Percentiles rank a stretch among this genome's conserved stretches.
Evolutionary conservation across 805 yeast genomes (phyloP).

Genomic region (Suhomyces sp.): DNA sequence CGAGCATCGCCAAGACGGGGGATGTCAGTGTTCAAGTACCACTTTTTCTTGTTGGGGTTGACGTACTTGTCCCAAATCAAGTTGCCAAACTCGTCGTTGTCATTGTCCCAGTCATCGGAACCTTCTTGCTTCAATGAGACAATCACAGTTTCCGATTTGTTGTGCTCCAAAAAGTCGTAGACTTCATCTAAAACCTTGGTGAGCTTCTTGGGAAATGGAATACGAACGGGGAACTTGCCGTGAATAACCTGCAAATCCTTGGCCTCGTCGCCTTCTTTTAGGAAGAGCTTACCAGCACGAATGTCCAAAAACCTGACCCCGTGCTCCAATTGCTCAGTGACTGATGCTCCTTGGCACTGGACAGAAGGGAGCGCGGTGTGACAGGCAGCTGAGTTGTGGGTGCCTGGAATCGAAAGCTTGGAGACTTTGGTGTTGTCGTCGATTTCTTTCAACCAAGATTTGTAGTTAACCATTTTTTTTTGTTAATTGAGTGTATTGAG

Average conservation of each 20-base stretch:
- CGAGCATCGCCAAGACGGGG: constrained; percentile 62
- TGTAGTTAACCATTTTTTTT: constrained; percentile 35
- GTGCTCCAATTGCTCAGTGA: constrained; percentile 59
- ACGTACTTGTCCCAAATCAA: constrained; percentile 58
- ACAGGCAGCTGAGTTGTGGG: constrained; percentile 79
- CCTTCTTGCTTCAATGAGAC: constrained; percentile 77
- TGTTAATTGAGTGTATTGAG: neutral
- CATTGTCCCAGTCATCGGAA: constrained; percentile 59
- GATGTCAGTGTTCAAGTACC: constrained; percentile 56
- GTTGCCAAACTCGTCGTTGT: constrained; percentile 61
- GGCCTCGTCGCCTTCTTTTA: constrained; percentile 47
- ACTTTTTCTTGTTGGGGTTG: constrained; percentile 46
- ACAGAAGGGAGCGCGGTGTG: constrained; percentile 72
- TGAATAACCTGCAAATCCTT: constrained; percentile 65
- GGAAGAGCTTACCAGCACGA: constrained; percentile 57
- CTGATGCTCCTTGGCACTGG: constrained; percentile 64
- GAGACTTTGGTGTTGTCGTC: constrained; percentile 51
- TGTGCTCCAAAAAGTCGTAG: constrained; percentile 50
- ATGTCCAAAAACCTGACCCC: constrained; percentile 78
- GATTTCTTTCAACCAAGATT: constrained; percentile 54
- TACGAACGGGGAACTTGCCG: constrained; percentile 70
- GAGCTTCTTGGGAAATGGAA: constrained; percentile 55
- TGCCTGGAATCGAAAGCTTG: constrained; percentile 69
- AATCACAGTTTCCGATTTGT: constrained; percentile 59
- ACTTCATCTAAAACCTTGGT: constrained; percentile 53